Evolutionary conservation across 2,329 filamentous ascomycete species (phyloP).

Genomic region (Sporothrix protearum): DNA sequence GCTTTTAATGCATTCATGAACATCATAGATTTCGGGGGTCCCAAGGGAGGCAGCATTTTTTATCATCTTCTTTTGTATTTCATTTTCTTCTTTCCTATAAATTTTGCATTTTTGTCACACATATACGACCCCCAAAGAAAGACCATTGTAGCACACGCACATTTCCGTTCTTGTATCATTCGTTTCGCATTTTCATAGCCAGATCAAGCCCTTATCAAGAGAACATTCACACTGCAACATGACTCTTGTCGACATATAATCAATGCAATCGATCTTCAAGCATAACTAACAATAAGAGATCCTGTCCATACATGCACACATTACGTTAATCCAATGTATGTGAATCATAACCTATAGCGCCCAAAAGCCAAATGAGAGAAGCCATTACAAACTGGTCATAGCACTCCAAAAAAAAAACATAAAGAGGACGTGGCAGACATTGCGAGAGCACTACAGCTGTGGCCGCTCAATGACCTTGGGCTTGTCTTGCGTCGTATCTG

Average conservation of each 20-base stretch:
- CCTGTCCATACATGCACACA: background rate
- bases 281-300: background rate
- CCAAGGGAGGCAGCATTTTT: background rate
- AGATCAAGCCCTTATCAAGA: background rate
- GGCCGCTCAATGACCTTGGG: slow-evolving; percentile 15
- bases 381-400: background rate
- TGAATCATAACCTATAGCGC: background rate
- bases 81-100: background rate
- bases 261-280: background rate
- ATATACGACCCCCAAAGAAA: slow-evolving; percentile 19
- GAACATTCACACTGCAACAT: background rate
- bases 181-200: background rate
- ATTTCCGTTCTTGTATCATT: background rate
- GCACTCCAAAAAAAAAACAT: background rate
- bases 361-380: background rate
- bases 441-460: slow-evolving; percentile 10
- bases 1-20: background rate
- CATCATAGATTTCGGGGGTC: background rate
- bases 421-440: background rate
- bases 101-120: slow-evolving; percentile 7
- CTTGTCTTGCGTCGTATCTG: background rate
- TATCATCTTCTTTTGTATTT: background rate
- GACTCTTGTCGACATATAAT: background rate
- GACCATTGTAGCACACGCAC: slow-evolving; percentile 20
- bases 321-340: background rate